Percentiles rank a stretch among this genome's conserved stretches.
Conservation (phyloP, 768 basidiomycete genomes). For the Pisolithus marmoratus region DNA sequence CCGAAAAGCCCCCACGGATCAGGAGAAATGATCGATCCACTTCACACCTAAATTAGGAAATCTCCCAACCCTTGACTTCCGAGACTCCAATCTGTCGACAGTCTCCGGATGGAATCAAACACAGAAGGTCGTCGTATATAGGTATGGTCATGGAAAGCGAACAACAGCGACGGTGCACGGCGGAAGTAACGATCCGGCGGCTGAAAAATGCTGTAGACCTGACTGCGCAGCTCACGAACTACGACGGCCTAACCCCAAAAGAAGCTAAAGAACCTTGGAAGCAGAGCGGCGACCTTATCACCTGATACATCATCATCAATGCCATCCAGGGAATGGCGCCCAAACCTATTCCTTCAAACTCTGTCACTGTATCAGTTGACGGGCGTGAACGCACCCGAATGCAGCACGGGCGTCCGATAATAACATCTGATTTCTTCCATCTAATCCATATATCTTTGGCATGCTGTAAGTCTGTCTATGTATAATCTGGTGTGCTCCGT, state of each 20-base stretch:
- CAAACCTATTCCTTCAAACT: background rate
- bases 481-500: no score
- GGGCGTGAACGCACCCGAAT: no score
- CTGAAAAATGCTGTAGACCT: background rate
- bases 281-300: background rate
- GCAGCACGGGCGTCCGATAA: no score
- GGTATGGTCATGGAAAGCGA: no score
- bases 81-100: background rate
- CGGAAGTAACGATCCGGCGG: background rate
- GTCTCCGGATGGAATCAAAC: no score
- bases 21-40: background rate
- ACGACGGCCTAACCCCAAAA: background rate
- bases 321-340: background rate
- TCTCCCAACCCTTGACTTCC: background rate
- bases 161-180: background rate
- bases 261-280: background rate
- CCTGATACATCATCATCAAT: background rate
- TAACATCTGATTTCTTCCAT: no score
- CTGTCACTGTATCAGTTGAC: background rate
- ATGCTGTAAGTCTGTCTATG: no score
- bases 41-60: background rate
- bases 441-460: no score
- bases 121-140: no score
- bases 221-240: background rate
- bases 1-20: slow-evolving; percentile 1